A percentile compares a stretch with the other conserved stretches of the same genome.
These are phyloP conservation scores for Sextonia rubra DNA, from an alignment of 164 flowering plant genomes.

Conservation along the genomic window DNA sequence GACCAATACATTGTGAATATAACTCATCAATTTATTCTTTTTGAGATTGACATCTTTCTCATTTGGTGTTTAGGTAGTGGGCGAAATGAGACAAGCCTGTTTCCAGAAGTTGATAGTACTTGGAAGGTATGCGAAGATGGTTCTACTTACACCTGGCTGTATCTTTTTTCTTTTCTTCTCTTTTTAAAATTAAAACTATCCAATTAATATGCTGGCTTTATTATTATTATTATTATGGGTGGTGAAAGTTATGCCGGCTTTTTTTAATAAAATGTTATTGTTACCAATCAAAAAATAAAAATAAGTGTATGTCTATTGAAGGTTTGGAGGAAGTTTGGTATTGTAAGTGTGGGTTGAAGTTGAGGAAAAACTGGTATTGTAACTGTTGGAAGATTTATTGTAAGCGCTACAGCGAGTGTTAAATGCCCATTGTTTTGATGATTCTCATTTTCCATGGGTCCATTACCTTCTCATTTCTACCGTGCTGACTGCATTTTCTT, in stretches of 20 bases:
- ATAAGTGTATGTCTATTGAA: background rate
- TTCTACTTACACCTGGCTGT: background rate
- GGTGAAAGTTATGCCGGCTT: background rate
- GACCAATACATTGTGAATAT: too few species aligned
- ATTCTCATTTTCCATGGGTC: too few species aligned
- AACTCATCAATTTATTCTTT: background rate
- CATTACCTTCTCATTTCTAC: too few species aligned
- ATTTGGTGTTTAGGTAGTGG: conserved; percentile 41
- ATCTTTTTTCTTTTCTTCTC: background rate
- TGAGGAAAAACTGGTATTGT: background rate
- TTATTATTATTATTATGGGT: too few species aligned
- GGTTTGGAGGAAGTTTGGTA: background rate
- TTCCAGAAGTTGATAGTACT: conserved; percentile 85
- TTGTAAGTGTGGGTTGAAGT: too few species aligned
- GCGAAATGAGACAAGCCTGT: conserved; percentile 50
- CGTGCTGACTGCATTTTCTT: too few species aligned
- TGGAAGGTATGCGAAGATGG: conserved; percentile 62
- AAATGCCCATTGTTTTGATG: too few species aligned
- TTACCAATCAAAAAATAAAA: background rate
- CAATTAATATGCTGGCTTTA: background rate
- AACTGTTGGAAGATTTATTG: too few species aligned
- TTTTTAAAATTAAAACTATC: background rate
- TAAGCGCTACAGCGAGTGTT: too few species aligned
- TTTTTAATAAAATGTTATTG: too few species aligned
- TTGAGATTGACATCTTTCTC: background rate